These are phyloP conservation scores for Leishmania gerbilli DNA, from an alignment of 208 protist species.

Conservation along the genomic window DNA sequence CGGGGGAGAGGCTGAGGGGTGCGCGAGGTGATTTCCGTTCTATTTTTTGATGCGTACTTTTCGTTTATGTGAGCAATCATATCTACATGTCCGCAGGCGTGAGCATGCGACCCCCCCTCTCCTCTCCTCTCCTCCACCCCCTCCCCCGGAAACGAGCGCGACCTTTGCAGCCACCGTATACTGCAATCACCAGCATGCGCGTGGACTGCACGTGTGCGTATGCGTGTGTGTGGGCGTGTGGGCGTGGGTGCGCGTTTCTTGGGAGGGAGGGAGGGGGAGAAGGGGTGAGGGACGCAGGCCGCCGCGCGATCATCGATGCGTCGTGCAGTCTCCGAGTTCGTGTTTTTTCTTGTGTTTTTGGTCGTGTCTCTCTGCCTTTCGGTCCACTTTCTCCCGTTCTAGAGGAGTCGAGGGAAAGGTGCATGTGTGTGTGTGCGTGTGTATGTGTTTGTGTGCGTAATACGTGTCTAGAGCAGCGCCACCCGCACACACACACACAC, in stretches of 20 bases:
- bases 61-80: neutral
- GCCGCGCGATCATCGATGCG: too few relatives aligned
- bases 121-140: neutral
- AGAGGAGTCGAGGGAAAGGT: too few relatives aligned
- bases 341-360: too few relatives aligned
- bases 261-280: too few relatives aligned
- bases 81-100: neutral
- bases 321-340: too few relatives aligned
- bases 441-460: too few relatives aligned
- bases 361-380: too few relatives aligned
- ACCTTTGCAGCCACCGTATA: neutral
- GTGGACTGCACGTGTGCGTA: neutral
- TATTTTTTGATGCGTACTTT: conserved; percentile 16
- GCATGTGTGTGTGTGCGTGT: too few relatives aligned
- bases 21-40: conserved; percentile 12
- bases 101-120: neutral
- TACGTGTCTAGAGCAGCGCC: too few relatives aligned
- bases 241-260: neutral
- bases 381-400: neutral
- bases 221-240: neutral
- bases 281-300: neutral
- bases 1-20: neutral
- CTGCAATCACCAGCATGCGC: neutral
- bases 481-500: neutral
- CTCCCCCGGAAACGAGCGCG: neutral